These are phyloP conservation scores for Stevia rebaudiana DNA, from an alignment of 140 eudicot genomes.

Conservation along the genomic window DNA sequence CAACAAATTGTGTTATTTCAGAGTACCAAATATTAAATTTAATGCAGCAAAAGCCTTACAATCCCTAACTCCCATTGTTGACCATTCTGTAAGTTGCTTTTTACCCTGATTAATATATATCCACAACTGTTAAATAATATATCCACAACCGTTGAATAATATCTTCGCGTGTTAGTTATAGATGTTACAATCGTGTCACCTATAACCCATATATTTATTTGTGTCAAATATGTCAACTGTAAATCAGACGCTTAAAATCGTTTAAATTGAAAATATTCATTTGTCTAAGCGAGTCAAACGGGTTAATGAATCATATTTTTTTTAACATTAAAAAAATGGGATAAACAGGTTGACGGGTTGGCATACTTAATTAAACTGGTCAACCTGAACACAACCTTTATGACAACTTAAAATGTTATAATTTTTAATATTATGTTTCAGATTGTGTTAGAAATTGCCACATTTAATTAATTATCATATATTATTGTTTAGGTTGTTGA, in stretches of 20 bases:
- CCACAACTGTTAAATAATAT: background rate
- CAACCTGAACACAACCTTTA: too few relatives aligned
- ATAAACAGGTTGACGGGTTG: too few relatives aligned
- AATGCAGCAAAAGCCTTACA: slow-evolving; percentile 95
- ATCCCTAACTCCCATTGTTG: slow-evolving; percentile 77
- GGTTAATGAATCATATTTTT: too few relatives aligned
- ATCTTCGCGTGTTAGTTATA: background rate
- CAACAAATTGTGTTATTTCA: slow-evolving; percentile 19
- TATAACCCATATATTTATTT: too few relatives aligned
- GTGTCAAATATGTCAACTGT: too few relatives aligned
- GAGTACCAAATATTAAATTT: slow-evolving; percentile 91
- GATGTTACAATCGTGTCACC: background rate
- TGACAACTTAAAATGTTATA: too few relatives aligned
- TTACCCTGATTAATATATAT: background rate
- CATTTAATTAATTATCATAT: background rate
- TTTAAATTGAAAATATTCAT: too few relatives aligned
- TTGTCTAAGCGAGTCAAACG: background rate
- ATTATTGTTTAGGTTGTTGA: slow-evolving; percentile 64
- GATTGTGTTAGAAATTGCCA: background rate
- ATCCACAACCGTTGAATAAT: background rate
- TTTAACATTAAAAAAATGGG: too few relatives aligned
- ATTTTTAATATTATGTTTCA: too few relatives aligned
- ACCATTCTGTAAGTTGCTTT: slow-evolving; percentile 57
- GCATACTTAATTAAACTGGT: too few relatives aligned
- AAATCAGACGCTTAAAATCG: too few relatives aligned